Base-by-base conservation (phyloP, 306 rosid genomes). In the Castanea mollissima region DNA sequence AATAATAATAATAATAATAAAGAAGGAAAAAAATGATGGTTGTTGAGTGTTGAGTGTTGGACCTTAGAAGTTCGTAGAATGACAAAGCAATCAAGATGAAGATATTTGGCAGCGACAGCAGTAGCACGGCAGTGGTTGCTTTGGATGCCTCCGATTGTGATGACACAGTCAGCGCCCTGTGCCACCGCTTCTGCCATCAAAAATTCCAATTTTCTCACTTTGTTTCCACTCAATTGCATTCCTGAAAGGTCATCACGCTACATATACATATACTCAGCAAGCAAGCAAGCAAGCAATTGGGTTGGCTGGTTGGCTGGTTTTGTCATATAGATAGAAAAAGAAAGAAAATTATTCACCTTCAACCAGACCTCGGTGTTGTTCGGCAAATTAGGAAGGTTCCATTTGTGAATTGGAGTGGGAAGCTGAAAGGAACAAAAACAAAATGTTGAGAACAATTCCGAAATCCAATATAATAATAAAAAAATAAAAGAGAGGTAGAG, bases 71-170 rank as follows among this genome's bases (percentile, higher is more conserved):
- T 93, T 71, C 92, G 88, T 46, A 93, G 91, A 69, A 95, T 93
- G 44, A 93, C 94, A 82, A 80, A 91, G 69, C 88, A 88, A 67
- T 93, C 96, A 25, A 95, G 98, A 83, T 93, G 89, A 54, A 95
- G 84, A 82, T 95, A 95, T 85, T 87, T 90, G 2, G 99, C 97
- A 49, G 98, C 98, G 27, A 95, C 99, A 5, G 98, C 98, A 75
- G 98, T 95, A 57, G 99, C 97, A 7, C 99, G 96, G 69, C 98
- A 95, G 63, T 95, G 99, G 80, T 95, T 95, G 88, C 99, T 95
- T 79, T 95, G 99, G 78, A 95, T 92, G 79, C 97, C 98, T 70
- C 98, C 99, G 7, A 92, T 80, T 0, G 98, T 91, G 62, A 95
- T 77, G 51, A 95, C 68, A 71, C 94, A 92, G 56, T 95, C 99